These are phyloP conservation scores for Alternaria incomplexa DNA, from an alignment of 2,329 filamentous ascomycete genomes.

Conservation along the genomic window DNA sequence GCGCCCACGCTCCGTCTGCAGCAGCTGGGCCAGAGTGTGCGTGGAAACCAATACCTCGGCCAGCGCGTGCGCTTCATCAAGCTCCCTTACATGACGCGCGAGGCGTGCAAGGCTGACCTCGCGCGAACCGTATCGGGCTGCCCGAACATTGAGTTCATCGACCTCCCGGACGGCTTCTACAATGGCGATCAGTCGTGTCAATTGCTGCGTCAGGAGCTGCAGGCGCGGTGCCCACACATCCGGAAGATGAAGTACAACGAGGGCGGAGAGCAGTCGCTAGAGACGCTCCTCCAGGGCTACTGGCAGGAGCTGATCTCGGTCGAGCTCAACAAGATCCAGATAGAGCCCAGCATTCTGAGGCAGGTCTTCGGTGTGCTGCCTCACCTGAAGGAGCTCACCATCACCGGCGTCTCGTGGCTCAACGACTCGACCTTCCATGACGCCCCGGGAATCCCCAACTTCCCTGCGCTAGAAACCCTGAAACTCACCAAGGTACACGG, in stretches of 20 bases:
- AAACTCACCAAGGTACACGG: slow-evolving; percentile 73
- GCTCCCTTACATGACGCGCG: slow-evolving; percentile 92
- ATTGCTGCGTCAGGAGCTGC: slow-evolving; percentile 80
- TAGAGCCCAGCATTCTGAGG: slow-evolving; percentile 74
- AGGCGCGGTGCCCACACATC: slow-evolving; percentile 81
- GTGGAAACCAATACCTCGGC: slow-evolving; percentile 75
- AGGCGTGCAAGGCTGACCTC: slow-evolving; percentile 82
- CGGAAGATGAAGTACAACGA: slow-evolving; percentile 86
- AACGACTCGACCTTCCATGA: slow-evolving; percentile 78
- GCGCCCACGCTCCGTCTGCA: slow-evolving; percentile 76
- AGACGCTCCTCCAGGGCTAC: slow-evolving; percentile 68
- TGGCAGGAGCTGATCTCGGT: slow-evolving; percentile 77
- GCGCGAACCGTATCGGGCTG: slow-evolving; percentile 85
- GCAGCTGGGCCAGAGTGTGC: slow-evolving; percentile 80
- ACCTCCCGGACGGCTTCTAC: slow-evolving; percentile 88
- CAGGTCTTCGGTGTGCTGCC: slow-evolving; percentile 72
- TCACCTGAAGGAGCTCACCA: slow-evolving; percentile 74
- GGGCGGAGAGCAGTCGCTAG: slow-evolving; percentile 79
- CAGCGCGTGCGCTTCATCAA: slow-evolving; percentile 79
- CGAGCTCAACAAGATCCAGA: slow-evolving; percentile 70
- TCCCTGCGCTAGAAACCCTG: slow-evolving; percentile 77
- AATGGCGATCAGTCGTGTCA: slow-evolving; percentile 77
- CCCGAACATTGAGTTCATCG: slow-evolving; percentile 85
- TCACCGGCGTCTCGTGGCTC: slow-evolving; percentile 72
- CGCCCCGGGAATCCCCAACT: slow-evolving; percentile 69